Evolutionary conservation across 306 rosid species (phyloP).

Genomic region (Acacia crassicarpa): DNA sequence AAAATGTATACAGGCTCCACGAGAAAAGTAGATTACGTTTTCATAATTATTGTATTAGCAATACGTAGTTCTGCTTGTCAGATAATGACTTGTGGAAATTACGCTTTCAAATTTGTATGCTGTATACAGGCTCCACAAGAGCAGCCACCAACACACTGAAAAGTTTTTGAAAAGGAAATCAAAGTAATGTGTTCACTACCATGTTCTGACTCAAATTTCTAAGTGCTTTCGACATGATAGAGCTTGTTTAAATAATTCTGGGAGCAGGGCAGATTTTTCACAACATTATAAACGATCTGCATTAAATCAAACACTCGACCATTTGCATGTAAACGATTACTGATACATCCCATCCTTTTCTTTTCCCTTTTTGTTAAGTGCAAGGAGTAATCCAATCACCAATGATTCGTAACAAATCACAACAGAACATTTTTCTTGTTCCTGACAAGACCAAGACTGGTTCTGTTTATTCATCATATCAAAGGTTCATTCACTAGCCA

Average conservation of each 20-base stretch:
- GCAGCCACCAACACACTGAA: neutral
- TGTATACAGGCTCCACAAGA: too few species aligned
- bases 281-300: neutral
- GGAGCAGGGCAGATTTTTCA: neutral
- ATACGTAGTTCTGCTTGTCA: neutral
- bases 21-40: neutral
- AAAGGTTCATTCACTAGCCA: conserved; percentile 14
- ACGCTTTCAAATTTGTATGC: neutral
- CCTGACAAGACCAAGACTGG: neutral
- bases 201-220: neutral
- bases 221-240: neutral
- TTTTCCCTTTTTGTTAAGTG: neutral
- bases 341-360: neutral
- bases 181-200: neutral
- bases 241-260: neutral
- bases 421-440: neutral
- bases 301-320: conserved; percentile 5
- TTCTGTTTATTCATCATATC: conserved; percentile 18
- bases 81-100: neutral
- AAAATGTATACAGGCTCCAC: neutral
- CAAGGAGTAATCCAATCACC: neutral
- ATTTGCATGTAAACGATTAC: neutral
- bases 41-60: neutral
- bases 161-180: neutral
- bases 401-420: neutral